These are phyloP conservation scores for Asclepias syriaca DNA, from an alignment of 257 asterid species.

Conservation along the genomic window DNA sequence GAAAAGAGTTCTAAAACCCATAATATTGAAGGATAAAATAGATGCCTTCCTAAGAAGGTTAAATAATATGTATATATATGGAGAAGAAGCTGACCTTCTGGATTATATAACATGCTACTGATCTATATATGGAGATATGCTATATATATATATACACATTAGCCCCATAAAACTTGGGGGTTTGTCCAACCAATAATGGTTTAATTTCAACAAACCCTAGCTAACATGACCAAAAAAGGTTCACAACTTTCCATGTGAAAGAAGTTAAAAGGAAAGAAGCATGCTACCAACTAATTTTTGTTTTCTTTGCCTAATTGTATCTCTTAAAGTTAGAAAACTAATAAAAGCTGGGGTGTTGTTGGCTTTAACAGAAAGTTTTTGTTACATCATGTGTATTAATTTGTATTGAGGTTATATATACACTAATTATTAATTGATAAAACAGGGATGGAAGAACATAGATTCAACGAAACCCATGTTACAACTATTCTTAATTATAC, in stretches of 20 bases:
- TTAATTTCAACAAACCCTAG: slow-evolving; percentile 18
- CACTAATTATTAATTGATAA: neutral
- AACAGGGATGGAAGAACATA: neutral
- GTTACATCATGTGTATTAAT: neutral
- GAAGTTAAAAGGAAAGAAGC: slow-evolving; percentile 16
- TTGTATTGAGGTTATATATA: neutral
- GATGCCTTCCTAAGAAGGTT: slow-evolving; percentile 11
- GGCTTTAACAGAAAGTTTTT: slow-evolving; percentile 7
- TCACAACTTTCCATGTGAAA: neutral
- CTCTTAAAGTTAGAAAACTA: neutral
- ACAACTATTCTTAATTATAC: neutral
- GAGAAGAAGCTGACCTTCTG: neutral
- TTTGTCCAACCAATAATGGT: slow-evolving; percentile 25
- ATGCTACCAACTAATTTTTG: slow-evolving; percentile 13
- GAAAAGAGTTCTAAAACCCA: slow-evolving; percentile 13
- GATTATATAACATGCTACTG: neutral
- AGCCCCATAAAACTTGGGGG: slow-evolving; percentile 13
- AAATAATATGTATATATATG: slow-evolving; percentile 5
- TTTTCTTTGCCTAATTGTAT: neutral
- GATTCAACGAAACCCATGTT: neutral
- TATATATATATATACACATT: neutral
- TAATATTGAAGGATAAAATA: slow-evolving; percentile 24
- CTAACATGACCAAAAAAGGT: slow-evolving; percentile 22
- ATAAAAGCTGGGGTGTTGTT: slow-evolving; percentile 15
- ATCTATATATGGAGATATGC: neutral